phyloP scores from a whole-genome alignment of 2,329 filamentous ascomycete species.

The Niveomyces coronatus region DNA sequence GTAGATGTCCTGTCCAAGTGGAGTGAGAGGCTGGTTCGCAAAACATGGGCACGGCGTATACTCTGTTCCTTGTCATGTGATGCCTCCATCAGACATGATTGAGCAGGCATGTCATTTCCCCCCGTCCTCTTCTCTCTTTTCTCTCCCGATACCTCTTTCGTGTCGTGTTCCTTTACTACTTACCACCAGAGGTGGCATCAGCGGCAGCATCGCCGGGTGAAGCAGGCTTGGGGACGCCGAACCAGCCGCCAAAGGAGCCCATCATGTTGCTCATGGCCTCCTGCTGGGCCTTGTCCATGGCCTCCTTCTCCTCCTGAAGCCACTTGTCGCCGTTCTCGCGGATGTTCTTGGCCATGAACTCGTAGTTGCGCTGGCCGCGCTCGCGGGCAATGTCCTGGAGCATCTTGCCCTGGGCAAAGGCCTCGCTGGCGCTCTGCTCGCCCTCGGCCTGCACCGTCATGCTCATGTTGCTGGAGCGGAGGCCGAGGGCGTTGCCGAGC shows the following conservation, averaged over 20 bases:
- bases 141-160: too few species aligned
- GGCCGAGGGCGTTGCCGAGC: slow-evolving; percentile 62
- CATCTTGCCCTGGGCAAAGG: slow-evolving; percentile 90
- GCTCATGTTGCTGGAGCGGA: slow-evolving; percentile 60
- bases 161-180: slow-evolving; percentile 4
- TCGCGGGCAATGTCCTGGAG: slow-evolving; percentile 89
- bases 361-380: slow-evolving; percentile 81
- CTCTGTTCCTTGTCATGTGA: too few species aligned
- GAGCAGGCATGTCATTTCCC: too few species aligned
- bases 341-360: slow-evolving; percentile 82
- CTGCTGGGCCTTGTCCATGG: slow-evolving; percentile 81
- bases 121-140: too few species aligned
- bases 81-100: too few species aligned
- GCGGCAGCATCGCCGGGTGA: neutral
- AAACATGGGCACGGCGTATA: too few species aligned
- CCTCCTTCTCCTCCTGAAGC: slow-evolving; percentile 84
- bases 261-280: slow-evolving; percentile 92
- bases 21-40: too few species aligned
- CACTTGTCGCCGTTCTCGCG: slow-evolving; percentile 89
- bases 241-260: slow-evolving; percentile 46
- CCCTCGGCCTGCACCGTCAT: slow-evolving; percentile 51
- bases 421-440: slow-evolving; percentile 62
- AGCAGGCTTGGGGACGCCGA: slow-evolving; percentile 17
- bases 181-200: neutral
- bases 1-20: too few species aligned